Conservation (phyloP, 2,329 filamentous ascomycete genomes). For the Sporothrix curviconia region DNA sequence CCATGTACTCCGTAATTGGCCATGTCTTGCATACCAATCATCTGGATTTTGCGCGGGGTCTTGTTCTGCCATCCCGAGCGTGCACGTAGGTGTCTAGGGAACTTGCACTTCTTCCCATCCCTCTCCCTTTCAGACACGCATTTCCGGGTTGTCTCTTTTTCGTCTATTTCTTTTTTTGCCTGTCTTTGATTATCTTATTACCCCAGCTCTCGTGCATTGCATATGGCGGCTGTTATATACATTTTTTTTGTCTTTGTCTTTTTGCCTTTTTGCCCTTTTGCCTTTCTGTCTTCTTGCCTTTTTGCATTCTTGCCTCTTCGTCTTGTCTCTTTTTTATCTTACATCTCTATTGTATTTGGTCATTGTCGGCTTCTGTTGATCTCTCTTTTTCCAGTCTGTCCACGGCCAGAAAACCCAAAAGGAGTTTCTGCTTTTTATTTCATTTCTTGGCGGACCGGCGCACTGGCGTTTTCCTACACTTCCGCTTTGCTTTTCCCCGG, state of each 20-base stretch:
- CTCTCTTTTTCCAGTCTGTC: not conserved
- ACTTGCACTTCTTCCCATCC: not conserved
- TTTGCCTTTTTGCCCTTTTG: too few species aligned
- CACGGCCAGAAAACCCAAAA: not conserved
- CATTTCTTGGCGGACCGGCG: not conserved
- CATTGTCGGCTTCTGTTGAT: not conserved
- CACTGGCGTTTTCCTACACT: not conserved
- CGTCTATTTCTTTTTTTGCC: not conserved
- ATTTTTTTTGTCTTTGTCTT: not conserved
- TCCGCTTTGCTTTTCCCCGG: not conserved
- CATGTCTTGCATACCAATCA: too few species aligned
- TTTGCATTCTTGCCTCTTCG: too few species aligned
- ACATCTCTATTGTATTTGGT: too few species aligned
- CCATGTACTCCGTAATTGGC: not conserved
- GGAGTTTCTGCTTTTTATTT: not conserved
- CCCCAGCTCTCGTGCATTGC: constrained; percentile 4
- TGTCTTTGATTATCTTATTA: not conserved
- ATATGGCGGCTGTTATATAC: constrained; percentile 11
- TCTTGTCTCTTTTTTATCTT: not conserved
- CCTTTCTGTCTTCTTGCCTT: too few species aligned
- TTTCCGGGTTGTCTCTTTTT: not conserved
- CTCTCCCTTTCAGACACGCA: not conserved
- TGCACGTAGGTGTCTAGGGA: not conserved
- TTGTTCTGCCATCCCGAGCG: constrained; percentile 8
- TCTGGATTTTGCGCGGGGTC: not conserved